Base-by-base conservation (phyloP, 129 eudicot genomes). In the Ambrosia artemisiifolia region DNA sequence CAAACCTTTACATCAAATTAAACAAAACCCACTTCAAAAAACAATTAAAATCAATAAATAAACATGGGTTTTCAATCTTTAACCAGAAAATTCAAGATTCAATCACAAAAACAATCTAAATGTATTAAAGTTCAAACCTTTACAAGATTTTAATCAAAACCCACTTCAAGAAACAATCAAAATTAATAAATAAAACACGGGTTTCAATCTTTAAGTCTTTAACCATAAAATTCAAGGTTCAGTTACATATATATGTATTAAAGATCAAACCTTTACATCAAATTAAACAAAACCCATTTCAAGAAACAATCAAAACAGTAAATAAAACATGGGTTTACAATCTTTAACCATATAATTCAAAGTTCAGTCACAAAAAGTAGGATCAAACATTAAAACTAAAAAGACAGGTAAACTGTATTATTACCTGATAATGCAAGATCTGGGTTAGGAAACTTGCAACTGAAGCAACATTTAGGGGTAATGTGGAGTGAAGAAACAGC, bases 371-470 rank as follows among this genome's bases (percentile, higher is more conserved):
- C 40, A 76, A 16, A 34, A 44, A 76, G 3, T 7, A 77, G n/a
- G 42, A 69, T n/a, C n/a, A 49, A 36, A 24, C 28, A 24, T 24
- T 24, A 24, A 0, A 24, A 49, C 28, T 76, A 9, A 19, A 67
- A 20, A 4, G 48, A 5, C 44, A 40, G 44, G 44, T 40, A 10
- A 40, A 40, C 44, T 40, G 44, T 40, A 40, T 40, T 40, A 40
- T 40, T 77, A 77, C 77, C 72, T 53, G 50, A 34, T 8, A 63
- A 71, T 54, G 73, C 73, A 78, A 78, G 82, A 78, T 78, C 82
- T 71, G 65, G 38, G 60, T 34, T 11, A 72, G 70, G 81, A 30
- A 61, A 28, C 75, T 77, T 77, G 70, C 34, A 77, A 77, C 14
- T 59, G 81, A 77, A 69, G 81, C 62, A 77, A 77, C 20, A 60